Evolutionary conservation across 257 asterid species (phyloP).

Genomic region (Solanum gracilifrons): DNA sequence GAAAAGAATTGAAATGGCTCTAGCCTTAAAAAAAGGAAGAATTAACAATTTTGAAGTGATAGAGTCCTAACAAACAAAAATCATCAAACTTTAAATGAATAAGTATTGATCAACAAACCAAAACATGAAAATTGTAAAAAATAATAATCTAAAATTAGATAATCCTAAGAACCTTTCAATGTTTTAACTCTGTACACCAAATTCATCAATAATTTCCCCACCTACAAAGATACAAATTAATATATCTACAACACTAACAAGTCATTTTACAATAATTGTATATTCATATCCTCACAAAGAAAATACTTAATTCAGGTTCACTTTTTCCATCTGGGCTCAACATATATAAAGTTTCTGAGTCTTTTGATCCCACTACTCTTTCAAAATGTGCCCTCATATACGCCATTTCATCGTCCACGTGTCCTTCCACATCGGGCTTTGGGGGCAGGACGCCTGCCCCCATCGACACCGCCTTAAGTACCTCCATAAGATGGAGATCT

Average conservation of each 20-base stretch:
- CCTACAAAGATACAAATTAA: not conserved
- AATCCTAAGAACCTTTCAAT: not conserved
- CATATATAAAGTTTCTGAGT: constrained; percentile 82
- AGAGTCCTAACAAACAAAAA: not conserved
- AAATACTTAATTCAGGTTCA: constrained; percentile 88
- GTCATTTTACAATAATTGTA: not conserved
- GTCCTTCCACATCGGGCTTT: constrained; percentile 42
- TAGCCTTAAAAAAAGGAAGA: not conserved
- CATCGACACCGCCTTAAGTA: constrained; percentile 65
- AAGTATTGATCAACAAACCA: not conserved
- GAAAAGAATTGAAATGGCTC: not conserved
- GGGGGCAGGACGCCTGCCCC: constrained; percentile 86
- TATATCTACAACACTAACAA: not conserved
- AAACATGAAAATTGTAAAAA: not conserved
- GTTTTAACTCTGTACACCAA: not conserved
- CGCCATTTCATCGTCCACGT: constrained; percentile 53
- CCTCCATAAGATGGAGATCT: constrained; percentile 75
- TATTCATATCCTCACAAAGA: constrained; percentile 59
- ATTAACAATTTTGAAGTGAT: not conserved
- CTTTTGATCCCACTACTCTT: constrained; percentile 63
- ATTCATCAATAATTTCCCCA: not conserved
- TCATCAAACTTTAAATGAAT: not conserved
- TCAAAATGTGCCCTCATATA: constrained; percentile 77
- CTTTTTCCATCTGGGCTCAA: constrained; percentile 72
- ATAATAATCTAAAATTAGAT: not conserved